Evolutionary conservation across 2,329 filamentous ascomycete species (phyloP).

Genomic region (Penicillium sp.): DNA sequence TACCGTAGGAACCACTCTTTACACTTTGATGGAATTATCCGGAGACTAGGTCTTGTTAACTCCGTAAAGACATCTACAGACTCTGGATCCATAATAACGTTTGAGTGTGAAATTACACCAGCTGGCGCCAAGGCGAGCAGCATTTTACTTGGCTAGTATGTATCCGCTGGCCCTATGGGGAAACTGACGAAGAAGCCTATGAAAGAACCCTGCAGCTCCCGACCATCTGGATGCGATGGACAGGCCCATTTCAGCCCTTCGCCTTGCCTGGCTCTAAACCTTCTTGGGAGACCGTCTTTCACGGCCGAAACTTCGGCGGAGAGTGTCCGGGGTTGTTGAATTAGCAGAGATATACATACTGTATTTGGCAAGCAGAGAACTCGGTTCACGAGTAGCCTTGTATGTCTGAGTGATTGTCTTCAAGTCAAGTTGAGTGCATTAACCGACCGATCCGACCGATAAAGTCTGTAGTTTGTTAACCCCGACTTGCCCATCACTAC

Average conservation of each 20-base stretch:
- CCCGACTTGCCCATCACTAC: background rate
- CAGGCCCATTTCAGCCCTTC: conserved; percentile 6
- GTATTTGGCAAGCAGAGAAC: background rate
- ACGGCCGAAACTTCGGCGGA: conserved; percentile 20
- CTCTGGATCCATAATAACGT: background rate
- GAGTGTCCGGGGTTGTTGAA: background rate
- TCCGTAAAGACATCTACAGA: background rate
- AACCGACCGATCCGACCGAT: background rate
- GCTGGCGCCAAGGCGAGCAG: background rate
- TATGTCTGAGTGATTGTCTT: background rate
- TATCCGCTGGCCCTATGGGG: background rate
- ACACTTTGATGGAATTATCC: background rate
- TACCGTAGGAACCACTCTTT: background rate
- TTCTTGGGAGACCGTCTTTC: background rate
- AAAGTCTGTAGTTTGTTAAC: background rate
- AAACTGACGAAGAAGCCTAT: background rate
- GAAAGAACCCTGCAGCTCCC: background rate
- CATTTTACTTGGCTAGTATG: background rate
- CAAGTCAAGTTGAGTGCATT: no score
- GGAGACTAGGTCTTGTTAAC: background rate
- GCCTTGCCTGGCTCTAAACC: background rate
- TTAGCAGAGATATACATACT: background rate
- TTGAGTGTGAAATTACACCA: background rate
- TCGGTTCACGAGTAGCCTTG: background rate
- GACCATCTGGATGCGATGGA: background rate